Evolutionary conservation across 805 yeast genomes (phyloP).

Genomic region (Saturnispora gosingensis): DNA sequence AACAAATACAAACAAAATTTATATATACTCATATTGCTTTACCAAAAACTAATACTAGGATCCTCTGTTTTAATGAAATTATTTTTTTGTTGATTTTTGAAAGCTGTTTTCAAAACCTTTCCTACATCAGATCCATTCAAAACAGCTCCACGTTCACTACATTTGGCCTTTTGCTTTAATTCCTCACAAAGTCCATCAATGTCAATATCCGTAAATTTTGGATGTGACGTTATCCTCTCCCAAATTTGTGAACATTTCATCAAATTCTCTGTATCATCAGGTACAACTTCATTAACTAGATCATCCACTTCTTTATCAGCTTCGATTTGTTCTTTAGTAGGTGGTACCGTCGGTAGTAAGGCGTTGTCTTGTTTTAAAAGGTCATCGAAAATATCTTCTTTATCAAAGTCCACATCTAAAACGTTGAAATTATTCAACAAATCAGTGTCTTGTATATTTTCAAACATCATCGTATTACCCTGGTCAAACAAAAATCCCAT

Average conservation of each 20-base stretch:
- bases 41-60: not conserved
- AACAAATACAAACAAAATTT: not conserved
- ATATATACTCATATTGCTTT: not conserved
- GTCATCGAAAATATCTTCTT: conserved; percentile 11
- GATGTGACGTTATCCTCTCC: conserved; percentile 94
- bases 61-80: not conserved
- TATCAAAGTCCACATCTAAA: conserved; percentile 9
- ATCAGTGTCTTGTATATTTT: conserved; percentile 8
- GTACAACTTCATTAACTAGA: conserved; percentile 36
- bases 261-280: conserved; percentile 51
- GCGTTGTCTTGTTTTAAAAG: conserved; percentile 2
- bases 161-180: conserved; percentile 85
- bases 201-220: conserved; percentile 85
- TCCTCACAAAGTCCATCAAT: conserved; percentile 90
- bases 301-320: not conserved
- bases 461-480: conserved; percentile 6
- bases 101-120: conserved; percentile 27
- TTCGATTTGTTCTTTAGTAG: not conserved
- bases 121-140: conserved; percentile 75
- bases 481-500: conserved; percentile 11
- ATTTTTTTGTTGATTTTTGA: conserved; percentile 2
- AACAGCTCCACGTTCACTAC: conserved; percentile 89
- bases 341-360: not conserved
- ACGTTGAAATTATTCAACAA: conserved; percentile 2
- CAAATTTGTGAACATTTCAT: conserved; percentile 86